Conservation (phyloP, 805 yeast species). For the Candida pseudofarinosa region DNA sequence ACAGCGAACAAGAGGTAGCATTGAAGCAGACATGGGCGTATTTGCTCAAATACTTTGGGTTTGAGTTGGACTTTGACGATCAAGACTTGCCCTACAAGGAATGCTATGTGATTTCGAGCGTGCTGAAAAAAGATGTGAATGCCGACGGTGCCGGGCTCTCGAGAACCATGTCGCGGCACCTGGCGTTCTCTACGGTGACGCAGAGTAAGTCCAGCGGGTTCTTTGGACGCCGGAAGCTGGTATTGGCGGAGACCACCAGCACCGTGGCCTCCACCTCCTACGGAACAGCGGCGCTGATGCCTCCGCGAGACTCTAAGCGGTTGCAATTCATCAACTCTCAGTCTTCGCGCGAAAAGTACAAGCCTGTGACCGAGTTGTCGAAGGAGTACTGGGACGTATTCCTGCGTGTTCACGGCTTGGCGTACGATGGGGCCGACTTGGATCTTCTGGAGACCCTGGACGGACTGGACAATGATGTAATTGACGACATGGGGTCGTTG, state of each 20-base stretch:
- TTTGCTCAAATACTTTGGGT: constrained; percentile 57
- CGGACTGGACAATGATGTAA: constrained; percentile 5
- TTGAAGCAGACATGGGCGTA: constrained; percentile 73
- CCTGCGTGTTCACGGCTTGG: constrained; percentile 16
- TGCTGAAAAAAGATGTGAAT: constrained; percentile 2
- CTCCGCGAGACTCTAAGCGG: constrained; percentile 22
- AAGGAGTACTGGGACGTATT: constrained; percentile 17
- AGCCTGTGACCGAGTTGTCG: constrained; percentile 18
- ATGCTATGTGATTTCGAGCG: constrained; percentile 29
- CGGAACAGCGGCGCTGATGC: constrained; percentile 6
- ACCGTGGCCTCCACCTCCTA: constrained; percentile 1
- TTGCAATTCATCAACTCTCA: constrained; percentile 23
- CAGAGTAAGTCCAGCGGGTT: constrained; percentile 32
- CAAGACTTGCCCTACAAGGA: constrained; percentile 27
- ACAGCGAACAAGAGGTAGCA: constrained; percentile 54
- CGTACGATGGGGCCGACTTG: constrained; percentile 11
- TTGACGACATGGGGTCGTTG: constrained; percentile 20
- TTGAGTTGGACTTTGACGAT: constrained; percentile 26
- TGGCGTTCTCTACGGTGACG: constrained; percentile 9
- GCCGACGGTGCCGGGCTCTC: neutral
- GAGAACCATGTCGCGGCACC: constrained; percentile 6
- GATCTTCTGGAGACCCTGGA: constrained; percentile 10
- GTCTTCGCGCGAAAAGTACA: constrained; percentile 23
- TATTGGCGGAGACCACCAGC: neutral
- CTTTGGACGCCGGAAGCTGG: constrained; percentile 15